Base-by-base conservation (phyloP, 345 rosid species). In the Physaria fendleri region DNA sequence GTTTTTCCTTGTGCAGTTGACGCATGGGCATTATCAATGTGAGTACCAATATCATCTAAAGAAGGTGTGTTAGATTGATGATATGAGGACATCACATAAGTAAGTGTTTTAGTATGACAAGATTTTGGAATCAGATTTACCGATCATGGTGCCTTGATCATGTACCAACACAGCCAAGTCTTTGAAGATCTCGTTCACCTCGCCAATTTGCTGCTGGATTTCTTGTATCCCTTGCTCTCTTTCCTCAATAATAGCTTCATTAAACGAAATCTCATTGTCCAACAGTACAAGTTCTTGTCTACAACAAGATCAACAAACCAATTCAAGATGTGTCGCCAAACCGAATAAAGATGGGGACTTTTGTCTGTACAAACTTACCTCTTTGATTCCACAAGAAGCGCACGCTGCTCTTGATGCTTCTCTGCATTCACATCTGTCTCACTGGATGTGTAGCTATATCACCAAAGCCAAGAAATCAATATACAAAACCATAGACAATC, bases 171-270 rank as follows among this genome's bases (percentile, higher is more conserved):
- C 88, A 11, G 95, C 97, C 7, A 94, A 87, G 77, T 94, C 97
- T 71, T 90, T 94, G 42, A 94, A 87, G 13, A 90, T 83, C 66
- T 90, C 93, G 16, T 94, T 85, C 63, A 90, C 99, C 79, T 94
- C 96, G 6, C 97, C 96, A 69, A 94, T 90, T 72, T 90, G 96
- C 70, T 83, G 87, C 75, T 87, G 96, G 61, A 94, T 85, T 67
- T 87, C 97, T 51, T 90, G 87, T 59, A 90, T 87, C 62, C 97
- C 96, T 34, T 83, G 96, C 45, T 94, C 97, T 74, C 97, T 82
- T 76, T 93, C 99, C 57, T 93, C 97, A 37, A 90, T 87, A 20
- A 90, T 51, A 50, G 97, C 97, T 55, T 90, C 99, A 44, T 94
- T 85, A 52, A 94, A 94, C 15, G 77, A 76, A 62, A 94, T 85